Base-by-base conservation (phyloP, 2,329 filamentous ascomycete species). In the Fusarium haematococcum region DNA sequence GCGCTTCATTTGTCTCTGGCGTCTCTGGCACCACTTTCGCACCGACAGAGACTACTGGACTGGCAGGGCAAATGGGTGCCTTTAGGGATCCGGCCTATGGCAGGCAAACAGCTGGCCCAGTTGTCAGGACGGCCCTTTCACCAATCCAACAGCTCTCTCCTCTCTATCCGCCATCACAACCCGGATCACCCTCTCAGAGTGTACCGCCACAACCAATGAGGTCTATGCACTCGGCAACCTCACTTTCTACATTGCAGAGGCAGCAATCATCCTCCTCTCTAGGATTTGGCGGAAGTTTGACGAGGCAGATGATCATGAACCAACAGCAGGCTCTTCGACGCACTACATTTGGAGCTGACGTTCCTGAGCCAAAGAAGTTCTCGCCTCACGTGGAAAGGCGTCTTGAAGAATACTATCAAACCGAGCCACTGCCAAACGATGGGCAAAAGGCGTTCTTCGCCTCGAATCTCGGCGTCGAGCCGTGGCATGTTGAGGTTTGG, bases 401-500 rank as follows among this genome's bases (percentile, higher is more conserved):
- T 2, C 81, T 90, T 2, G 88, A 90, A 63, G 85, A 87, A 30
- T 90, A 89, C 69, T 90, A 88, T 71, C 83, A 85, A 30, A 80
- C 81, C 8, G 83, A 88, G 32, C 82, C 86, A 2, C 78, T 85
- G 2, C 88, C 88, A 3, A 88, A 83, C 48, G 83, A 88, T 56
- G 86, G 84, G 1, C 85, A 88, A 45, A 86, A 85, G 39, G 87
- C 88, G 45, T 87, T 89, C 76, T 81, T 89, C 48, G 88, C 88
- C 11, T 90, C 88, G 0, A 90, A 87, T 45, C 79, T 90, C 3
- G 86, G 87, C 16, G 85, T 89, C 27, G 87, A 89, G 65, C 83
- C 85, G 4, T 80, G 82, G 57, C 86, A 89, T 70, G 83, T 90
- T 32, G 84, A 88, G 66, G 84, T 88, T 63, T 90, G 88, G 88